Conservation (phyloP, 140 eudicot species). For the Senecio squalidus region DNA sequence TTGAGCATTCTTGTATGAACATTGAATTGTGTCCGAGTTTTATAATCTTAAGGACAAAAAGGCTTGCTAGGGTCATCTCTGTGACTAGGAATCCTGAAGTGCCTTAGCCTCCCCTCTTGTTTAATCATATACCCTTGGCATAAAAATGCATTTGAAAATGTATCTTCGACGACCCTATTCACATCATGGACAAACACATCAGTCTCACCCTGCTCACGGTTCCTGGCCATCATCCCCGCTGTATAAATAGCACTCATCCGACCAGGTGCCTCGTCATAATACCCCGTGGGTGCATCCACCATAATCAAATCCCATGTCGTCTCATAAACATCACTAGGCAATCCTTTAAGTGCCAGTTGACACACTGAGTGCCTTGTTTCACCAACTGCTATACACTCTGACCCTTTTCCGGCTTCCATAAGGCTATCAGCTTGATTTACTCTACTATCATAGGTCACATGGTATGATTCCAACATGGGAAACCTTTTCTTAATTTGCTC, state of each 20-base stretch:
- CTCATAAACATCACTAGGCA: conserved; percentile 69
- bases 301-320: conserved; percentile 78
- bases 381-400: conserved; percentile 54
- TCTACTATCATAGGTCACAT: conserved; percentile 64
- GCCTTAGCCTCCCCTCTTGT: conserved; percentile 88
- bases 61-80: conserved; percentile 59
- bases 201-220: conserved; percentile 61
- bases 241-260: conserved; percentile 86
- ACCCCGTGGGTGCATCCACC: conserved; percentile 98
- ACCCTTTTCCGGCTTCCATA: conserved; percentile 56
- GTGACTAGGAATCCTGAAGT: conserved; percentile 76
- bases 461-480: conserved; percentile 76
- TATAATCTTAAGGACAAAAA: conserved; percentile 59
- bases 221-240: conserved; percentile 86
- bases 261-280: conserved; percentile 84
- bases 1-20: conserved; percentile 7
- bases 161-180: conserved; percentile 79
- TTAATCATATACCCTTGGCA: conserved; percentile 82
- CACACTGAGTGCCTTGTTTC: conserved; percentile 61
- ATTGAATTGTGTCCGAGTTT: no score
- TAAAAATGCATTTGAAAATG: conserved; percentile 63
- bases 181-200: conserved; percentile 95
- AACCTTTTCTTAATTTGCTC: conserved; percentile 61
- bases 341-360: conserved; percentile 59
- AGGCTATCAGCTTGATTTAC: conserved; percentile 62